Percentiles rank a stretch among this genome's conserved stretches.
These are phyloP conservation scores for Phytophthora sojae DNA, from an alignment of 352 stramenopile genomes.

Conservation along the genomic window DNA sequence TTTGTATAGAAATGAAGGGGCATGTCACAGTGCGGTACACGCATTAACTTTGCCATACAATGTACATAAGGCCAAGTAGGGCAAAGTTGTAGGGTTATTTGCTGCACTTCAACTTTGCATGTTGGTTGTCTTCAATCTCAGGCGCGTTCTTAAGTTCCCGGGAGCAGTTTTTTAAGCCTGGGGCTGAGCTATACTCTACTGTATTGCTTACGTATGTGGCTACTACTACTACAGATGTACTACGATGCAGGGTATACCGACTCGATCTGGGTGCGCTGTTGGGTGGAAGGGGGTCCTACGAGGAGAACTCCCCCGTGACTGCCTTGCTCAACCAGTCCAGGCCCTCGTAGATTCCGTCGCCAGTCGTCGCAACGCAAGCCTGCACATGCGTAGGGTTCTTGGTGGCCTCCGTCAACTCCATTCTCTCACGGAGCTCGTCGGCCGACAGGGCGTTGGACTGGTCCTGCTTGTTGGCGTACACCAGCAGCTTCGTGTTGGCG, in stretches of 20 bases:
- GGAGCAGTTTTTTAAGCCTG: no score
- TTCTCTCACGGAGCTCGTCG: conserved; percentile 39
- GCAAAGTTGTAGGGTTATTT: conserved; percentile 10
- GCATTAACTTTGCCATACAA: not conserved
- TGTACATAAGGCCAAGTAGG: no score
- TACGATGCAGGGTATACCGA: not conserved
- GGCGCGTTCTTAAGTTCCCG: no score
- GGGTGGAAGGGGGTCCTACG: conserved; percentile 5
- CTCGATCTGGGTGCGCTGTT: not conserved
- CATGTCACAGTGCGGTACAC: conserved; percentile 22
- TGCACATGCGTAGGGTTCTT: conserved; percentile 49
- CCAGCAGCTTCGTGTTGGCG: conserved; percentile 46
- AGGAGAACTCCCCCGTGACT: conserved; percentile 30
- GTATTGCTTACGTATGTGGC: not conserved
- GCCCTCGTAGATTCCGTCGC: conserved; percentile 56
- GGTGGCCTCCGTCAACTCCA: conserved; percentile 48
- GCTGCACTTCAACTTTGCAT: conserved; percentile 32
- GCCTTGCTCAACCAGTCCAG: conserved; percentile 58
- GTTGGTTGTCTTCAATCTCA: not conserved
- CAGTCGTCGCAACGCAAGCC: conserved; percentile 33
- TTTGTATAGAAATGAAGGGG: conserved; percentile 31
- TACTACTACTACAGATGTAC: conserved; percentile 3
- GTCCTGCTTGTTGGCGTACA: conserved; percentile 69
- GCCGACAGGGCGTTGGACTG: conserved; percentile 35
- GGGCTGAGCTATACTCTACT: not conserved